Conservation (phyloP, 2,329 filamentous ascomycete species). For the Sporothrix luriei region DNA sequence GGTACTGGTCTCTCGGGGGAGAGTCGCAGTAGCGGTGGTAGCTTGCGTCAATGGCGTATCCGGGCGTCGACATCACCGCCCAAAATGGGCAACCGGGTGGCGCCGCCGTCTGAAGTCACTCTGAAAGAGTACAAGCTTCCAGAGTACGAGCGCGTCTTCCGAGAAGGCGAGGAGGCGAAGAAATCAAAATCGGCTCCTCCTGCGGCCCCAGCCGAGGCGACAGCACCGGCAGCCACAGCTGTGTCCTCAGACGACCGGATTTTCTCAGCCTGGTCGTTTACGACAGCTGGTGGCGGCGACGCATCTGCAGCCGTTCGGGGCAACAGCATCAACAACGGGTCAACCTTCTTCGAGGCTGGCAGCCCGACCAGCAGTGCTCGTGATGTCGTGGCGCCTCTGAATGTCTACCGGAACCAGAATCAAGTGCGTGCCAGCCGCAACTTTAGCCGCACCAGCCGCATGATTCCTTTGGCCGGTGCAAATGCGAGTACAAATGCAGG, state of each 20-base stretch:
- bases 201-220: neutral
- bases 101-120: neutral
- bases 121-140: slow-evolving; percentile 28
- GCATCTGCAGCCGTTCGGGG: neutral
- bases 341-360: slow-evolving; percentile 10
- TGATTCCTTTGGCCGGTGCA: neutral
- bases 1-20: slow-evolving; percentile 16
- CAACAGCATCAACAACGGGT: neutral
- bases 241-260: slow-evolving; percentile 21
- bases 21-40: slow-evolving; percentile 19
- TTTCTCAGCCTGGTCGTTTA: slow-evolving; percentile 22
- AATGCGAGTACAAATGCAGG: neutral
- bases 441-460: slow-evolving; percentile 24
- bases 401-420: neutral
- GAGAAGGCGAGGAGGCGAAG: neutral
- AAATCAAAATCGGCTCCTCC: neutral
- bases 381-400: neutral
- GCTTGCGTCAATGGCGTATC: slow-evolving; percentile 21
- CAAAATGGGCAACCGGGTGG: neutral
- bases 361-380: slow-evolving; percentile 1
- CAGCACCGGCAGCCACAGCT: neutral
- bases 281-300: slow-evolving; percentile 15
- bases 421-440: slow-evolving; percentile 19
- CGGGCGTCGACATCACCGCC: slow-evolving; percentile 10
- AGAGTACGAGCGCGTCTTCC: slow-evolving; percentile 16